Base-by-base conservation (phyloP, 192 early-diverging fungal genomes). In the Coemansia sp. region DNA sequence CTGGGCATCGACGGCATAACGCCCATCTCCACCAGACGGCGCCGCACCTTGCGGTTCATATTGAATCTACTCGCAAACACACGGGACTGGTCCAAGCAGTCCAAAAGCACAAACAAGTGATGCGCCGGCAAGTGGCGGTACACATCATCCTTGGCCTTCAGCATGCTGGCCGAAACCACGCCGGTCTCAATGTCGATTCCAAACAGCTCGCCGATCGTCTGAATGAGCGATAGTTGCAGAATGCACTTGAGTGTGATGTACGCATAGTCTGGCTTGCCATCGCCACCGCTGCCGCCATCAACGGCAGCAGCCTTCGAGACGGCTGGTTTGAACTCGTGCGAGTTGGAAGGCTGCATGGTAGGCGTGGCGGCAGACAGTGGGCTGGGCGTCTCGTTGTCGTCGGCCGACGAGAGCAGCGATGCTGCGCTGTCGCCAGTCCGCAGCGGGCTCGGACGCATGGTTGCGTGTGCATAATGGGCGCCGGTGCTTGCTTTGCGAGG, bases 1-100 rank as follows among this genome's bases (percentile, higher is more conserved):
- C 95, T 95, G 17, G 96, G 96, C 65, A 96, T 71, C 46, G 94
- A 93, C 17, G 92, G 89, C 86, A 95, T 94, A 32, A 93, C 92
- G 12, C 94, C 93, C 87, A 86, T 74, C 79, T 88, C 85, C 73
- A 92, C 70, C 62, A 98, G 85, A 16, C 91, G 90, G 53, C 92
- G 85, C 9, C 96, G 90, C 37, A 96, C 85, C 46, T 89, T 87
- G 51, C 76, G 85, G 71, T 93, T 86, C 53, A 71, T 77, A 69
- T 98, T 95, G 70, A 98, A 98, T 32, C 86, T 69, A 51, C 87
- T 81, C 5, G 96, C 93, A 83, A 96, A 92, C 19, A 85, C 78
- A 68, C 93, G 93, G 16, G 88, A 89, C 64, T 88, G 79, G 22
- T 91, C 89, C 19, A 98, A 77, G 58, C 92, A 94, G 67, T 91